Evolutionary conservation across 2,329 filamentous ascomycete genomes (phyloP), one percentile per base, ranked within the genome.

Genomic region (Scedosporium dehoogii): DNA sequence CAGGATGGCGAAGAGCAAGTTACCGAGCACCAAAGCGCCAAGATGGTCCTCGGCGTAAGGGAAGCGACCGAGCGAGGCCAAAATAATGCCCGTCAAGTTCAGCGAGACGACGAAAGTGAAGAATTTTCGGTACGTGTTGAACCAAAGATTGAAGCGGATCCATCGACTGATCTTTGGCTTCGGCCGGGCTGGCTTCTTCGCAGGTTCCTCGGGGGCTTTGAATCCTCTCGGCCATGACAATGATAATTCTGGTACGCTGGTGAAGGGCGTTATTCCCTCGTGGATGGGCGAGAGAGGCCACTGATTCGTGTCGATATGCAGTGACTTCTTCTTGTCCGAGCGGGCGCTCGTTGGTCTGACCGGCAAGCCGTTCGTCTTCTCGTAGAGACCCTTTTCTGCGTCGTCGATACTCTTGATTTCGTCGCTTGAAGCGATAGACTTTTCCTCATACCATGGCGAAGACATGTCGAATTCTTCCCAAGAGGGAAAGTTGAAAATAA

Each of bases 91-190:
- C 5, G 64, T 63, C 16, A 74, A 61, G 68, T 76, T 75, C 63
- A 76, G 68, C 60, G 68, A 29, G 4, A 69, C 71, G 58, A 75
- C 72, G 46, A 75, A 70, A 18, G 68, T 71, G 66, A 76, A 76
- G 66, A 76, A 74, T 66, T 73, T 73, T 21, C 72, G 70, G 64
- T 76, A 76, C 9, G 73, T 73, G 68, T 74, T 75, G 70, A 74
- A 75, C 74, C 74, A 76, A 7, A 76, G 69, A 56, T 68, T 65
- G 64, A 75, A 72, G 1, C 69, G 64, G 25, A 75, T 70, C 72
- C 70, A 74, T 60, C 69, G 68, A 66, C 68, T 70, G 59, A 66
- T 57, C 57, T 70, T 71, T 12, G 42, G 64, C 61, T 69, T 70
- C 3, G 66, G 62, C 64, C 62, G 63, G 48, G 53, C 41, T 46